Conservation (phyloP, 2,329 filamentous ascomycete genomes). For the Aspergillus quadrilineatus region DNA sequence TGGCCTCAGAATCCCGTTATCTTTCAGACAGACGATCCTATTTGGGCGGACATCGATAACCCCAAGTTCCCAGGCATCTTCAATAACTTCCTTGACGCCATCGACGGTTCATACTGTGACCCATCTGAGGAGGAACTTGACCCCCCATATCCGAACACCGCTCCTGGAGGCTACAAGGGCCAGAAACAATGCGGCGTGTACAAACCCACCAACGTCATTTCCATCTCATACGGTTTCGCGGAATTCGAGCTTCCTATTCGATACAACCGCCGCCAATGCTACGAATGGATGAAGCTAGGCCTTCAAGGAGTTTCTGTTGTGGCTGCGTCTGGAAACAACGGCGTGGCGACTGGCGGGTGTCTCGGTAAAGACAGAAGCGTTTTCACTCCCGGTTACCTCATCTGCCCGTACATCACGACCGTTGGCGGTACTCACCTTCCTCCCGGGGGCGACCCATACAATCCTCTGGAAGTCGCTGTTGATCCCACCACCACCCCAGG, state of each 20-base stretch:
- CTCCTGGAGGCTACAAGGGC: constrained; percentile 48
- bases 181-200: constrained; percentile 49
- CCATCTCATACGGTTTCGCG: constrained; percentile 57
- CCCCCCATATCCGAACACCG: constrained; percentile 52
- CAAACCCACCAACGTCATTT: constrained; percentile 57
- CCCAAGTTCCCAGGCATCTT: constrained; percentile 34
- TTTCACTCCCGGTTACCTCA: constrained; percentile 52
- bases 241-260: constrained; percentile 54
- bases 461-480: neutral
- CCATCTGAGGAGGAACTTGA: constrained; percentile 54
- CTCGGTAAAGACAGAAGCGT: constrained; percentile 41
- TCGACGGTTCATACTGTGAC: constrained; percentile 53
- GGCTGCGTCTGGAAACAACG: constrained; percentile 33
- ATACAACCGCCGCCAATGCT: constrained; percentile 54
- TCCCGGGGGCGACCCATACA: constrained; percentile 4
- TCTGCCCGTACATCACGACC: constrained; percentile 54
- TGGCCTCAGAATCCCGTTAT: constrained; percentile 54
- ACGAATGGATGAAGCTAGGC: constrained; percentile 54
- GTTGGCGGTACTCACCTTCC: constrained; percentile 45
- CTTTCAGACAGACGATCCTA: constrained; percentile 52
- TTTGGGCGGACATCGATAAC: constrained; percentile 35
- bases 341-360: constrained; percentile 39
- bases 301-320: constrained; percentile 34
- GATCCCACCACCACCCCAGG: neutral
- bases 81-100: constrained; percentile 53